These are phyloP conservation scores for Lachancea kluyveri DNA, from an alignment of 805 yeast genomes.

Conservation along the genomic window DNA sequence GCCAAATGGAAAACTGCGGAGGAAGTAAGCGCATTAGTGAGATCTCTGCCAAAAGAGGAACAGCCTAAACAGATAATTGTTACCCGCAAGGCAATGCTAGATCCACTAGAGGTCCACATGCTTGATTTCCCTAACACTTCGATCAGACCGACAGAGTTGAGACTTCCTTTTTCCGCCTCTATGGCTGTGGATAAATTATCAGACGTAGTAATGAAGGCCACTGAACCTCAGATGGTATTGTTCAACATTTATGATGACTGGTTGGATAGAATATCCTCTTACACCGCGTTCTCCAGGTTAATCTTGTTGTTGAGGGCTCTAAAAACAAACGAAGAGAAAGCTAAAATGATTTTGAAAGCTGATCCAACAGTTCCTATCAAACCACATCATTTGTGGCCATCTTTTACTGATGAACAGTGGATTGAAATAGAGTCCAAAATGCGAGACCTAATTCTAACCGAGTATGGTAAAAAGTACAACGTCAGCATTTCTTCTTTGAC, in stretches of 20 bases:
- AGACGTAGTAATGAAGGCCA: conserved; percentile 75
- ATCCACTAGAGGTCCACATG: conserved; percentile 96
- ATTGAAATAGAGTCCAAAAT: conserved; percentile 78
- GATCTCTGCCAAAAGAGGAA: conserved; percentile 87
- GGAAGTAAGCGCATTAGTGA: conserved; percentile 84
- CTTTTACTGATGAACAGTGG: conserved; percentile 87
- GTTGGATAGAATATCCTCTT: conserved; percentile 75
- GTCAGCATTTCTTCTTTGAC: conserved; percentile 84
- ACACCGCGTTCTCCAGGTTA: conserved; percentile 89
- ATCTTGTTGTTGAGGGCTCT: conserved; percentile 78
- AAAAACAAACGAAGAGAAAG: conserved; percentile 67
- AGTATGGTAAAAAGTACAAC: conserved; percentile 78
- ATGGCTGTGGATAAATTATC: conserved; percentile 74
- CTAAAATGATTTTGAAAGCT: conserved; percentile 70
- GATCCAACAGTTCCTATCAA: conserved; percentile 63
- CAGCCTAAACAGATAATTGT: conserved; percentile 91
- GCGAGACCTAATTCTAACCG: conserved; percentile 79
- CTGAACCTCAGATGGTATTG: conserved; percentile 87
- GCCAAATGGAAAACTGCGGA: conserved; percentile 99
- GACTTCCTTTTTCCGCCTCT: conserved; percentile 84
- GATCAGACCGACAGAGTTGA: conserved; percentile 82
- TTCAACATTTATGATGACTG: conserved; percentile 94
- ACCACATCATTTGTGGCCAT: conserved; percentile 90
- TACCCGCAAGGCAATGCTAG: conserved; percentile 84
- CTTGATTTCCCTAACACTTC: conserved; percentile 90